phyloP scores from a whole-genome alignment of 1,284 basidiomycete genomes.

The Fomitopsis betulina region DNA sequence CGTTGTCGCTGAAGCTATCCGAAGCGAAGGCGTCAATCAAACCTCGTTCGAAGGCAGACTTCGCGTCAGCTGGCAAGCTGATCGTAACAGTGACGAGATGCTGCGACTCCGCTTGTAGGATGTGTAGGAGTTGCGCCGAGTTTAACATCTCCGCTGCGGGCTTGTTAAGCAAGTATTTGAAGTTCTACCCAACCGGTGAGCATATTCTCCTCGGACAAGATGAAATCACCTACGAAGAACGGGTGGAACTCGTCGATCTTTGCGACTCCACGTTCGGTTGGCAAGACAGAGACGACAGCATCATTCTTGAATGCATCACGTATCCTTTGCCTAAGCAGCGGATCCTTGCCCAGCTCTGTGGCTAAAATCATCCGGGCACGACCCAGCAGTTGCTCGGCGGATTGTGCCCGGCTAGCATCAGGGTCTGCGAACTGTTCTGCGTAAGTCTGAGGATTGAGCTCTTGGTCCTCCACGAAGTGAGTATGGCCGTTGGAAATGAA shows the following conservation, averaged over 20 bases:
- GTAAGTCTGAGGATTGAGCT: constrained; percentile 64
- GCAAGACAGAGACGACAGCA: constrained; percentile 79
- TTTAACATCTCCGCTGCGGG: constrained; percentile 71
- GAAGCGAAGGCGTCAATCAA: constrained; percentile 84
- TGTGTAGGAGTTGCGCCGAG: constrained; percentile 83
- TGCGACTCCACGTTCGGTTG: constrained; percentile 87
- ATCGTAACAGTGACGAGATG: constrained; percentile 81
- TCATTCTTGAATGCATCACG: constrained; percentile 75
- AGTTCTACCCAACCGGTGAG: constrained; percentile 52
- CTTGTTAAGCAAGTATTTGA: constrained; percentile 93
- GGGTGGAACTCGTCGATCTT: constrained; percentile 91
- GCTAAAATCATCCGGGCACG: constrained; percentile 84
- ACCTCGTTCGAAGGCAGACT: constrained; percentile 63
- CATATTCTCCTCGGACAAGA: not conserved
- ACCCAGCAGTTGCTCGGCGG: constrained; percentile 61
- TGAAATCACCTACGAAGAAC: constrained; percentile 70
- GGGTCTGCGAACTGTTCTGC: constrained; percentile 78
- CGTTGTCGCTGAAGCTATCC: constrained; percentile 81
- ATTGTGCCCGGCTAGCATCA: constrained; percentile 49
- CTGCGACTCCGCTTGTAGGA: constrained; percentile 88
- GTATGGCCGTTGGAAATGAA: constrained; percentile 56
- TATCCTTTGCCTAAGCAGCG: constrained; percentile 79
- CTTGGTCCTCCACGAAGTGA: constrained; percentile 76
- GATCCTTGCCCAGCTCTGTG: constrained; percentile 92
- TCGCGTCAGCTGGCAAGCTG: constrained; percentile 58